Base-by-base conservation (phyloP, 1,284 basidiomycete genomes). In the Ceratobasidium sp. region DNA sequence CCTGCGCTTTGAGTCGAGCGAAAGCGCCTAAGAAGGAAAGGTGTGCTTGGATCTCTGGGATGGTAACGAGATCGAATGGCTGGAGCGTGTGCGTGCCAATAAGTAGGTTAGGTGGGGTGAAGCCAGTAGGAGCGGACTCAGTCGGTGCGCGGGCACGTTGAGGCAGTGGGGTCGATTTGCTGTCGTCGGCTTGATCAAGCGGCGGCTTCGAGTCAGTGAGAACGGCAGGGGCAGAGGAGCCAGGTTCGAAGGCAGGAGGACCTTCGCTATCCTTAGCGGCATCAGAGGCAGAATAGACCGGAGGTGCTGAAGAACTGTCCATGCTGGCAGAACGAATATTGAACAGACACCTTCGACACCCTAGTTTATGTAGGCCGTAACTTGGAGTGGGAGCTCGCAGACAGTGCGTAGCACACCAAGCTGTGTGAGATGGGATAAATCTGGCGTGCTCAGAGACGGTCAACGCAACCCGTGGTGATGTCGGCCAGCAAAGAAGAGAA, bases 21-120 rank as follows among this genome's bases (percentile, higher is more conserved):
- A 79, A 76, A 22, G 77, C 78, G 9, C 76, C 76, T 15, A 79
- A 74, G 15, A 79, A 27, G 19, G 64, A 51, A 1, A 79, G 73
- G 56, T 79, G 78, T 19, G 75, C 73, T 31, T 75, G 41, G 51
- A 79, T 74, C 27, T 78, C 76, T 2, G 56, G 44, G 2, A 77
- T 48, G 19, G 44, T 48, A 33, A 79, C 77, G 5, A 78, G 56
- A 33, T 65, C 63, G 33, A 51, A 65, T 27, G 78, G 76, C 6
- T 51, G 14, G 9, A 67, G 54, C 14, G 73, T 19, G 14, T 60
- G 47, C 24, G 27, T 27, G 7, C 75, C 75, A 27, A 78, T 63
- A 3, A 50, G 44, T 47, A 78, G 77, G 2, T 15, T 47, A 22
- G 8, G 22, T n/a, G 62, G 71, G 33, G 31, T 33, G 31, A 7